These are phyloP conservation scores for Stellera chamaejasme DNA, from an alignment of 345 rosid genomes.

Conservation along the genomic window DNA sequence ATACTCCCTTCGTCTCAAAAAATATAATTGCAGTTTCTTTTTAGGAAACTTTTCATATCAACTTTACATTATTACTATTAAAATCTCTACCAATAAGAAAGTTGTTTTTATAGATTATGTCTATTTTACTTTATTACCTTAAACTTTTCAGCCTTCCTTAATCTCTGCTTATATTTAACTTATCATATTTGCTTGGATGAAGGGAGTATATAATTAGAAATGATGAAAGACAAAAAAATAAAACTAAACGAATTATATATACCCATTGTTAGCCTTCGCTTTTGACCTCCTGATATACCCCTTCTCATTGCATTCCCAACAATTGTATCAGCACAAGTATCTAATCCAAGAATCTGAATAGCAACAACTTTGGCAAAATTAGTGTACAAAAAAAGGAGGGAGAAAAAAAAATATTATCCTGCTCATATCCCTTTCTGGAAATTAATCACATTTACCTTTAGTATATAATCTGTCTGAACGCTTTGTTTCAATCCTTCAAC, in stretches of 20 bases:
- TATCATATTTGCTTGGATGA: no score
- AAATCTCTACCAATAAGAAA: neutral
- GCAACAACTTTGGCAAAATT: neutral
- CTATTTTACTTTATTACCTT: no score
- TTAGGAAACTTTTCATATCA: neutral
- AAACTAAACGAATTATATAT: neutral
- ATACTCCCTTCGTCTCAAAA: no score
- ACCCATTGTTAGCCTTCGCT: conserved; percentile 48
- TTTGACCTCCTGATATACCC: conserved; percentile 56
- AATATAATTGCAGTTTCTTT: no score
- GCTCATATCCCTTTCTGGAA: neutral
- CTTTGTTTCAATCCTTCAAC: conserved; percentile 28
- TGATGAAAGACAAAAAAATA: neutral
- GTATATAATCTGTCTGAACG: conserved; percentile 48
- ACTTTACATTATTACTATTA: neutral
- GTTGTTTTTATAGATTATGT: neutral
- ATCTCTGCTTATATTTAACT: no score
- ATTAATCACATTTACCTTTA: conserved; percentile 27
- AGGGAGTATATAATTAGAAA: neutral
- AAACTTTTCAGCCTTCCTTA: no score
- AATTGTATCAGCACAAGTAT: conserved; percentile 54
- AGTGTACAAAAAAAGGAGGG: neutral
- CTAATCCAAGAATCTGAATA: conserved; percentile 56
- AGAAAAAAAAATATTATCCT: no score
- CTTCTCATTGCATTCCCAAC: conserved; percentile 67